phyloP scores from a whole-genome alignment of 108 stramenopile genomes.

The Cyclotella choctawhatcheeana region DNA sequence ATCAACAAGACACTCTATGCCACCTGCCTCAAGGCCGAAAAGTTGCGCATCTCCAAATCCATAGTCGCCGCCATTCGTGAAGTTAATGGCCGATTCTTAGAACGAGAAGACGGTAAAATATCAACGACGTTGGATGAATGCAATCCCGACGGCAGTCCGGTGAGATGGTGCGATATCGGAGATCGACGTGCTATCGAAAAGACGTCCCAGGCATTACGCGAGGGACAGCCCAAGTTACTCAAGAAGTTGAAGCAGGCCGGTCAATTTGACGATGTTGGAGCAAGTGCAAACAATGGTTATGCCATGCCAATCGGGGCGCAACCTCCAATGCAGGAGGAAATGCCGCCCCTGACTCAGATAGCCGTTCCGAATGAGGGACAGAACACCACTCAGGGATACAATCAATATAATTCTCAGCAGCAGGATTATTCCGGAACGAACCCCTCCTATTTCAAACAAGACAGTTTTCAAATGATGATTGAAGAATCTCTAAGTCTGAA shows the following conservation, averaged over 20 bases:
- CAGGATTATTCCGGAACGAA: not conserved
- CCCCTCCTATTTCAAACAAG: slow-evolving; percentile 12
- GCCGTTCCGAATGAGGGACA: not conserved
- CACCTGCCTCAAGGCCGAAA: slow-evolving; percentile 56
- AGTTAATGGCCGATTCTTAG: slow-evolving; percentile 50
- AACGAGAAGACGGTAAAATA: slow-evolving; percentile 51
- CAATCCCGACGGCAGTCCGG: slow-evolving; percentile 36
- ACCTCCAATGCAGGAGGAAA: slow-evolving; percentile 3
- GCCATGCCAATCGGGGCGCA: no score
- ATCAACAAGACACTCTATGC: slow-evolving; percentile 52
- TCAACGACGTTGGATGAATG: slow-evolving; percentile 32
- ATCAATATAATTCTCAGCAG: not conserved
- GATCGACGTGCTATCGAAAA: slow-evolving; percentile 58
- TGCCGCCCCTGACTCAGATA: slow-evolving; percentile 5
- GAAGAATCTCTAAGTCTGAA: not conserved
- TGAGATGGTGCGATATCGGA: slow-evolving; percentile 56
- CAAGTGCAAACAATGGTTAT: not conserved
- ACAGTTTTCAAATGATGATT: slow-evolving; percentile 11
- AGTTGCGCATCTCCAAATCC: slow-evolving; percentile 49
- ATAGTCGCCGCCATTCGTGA: slow-evolving; percentile 56
- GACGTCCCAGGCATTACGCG: slow-evolving; percentile 56
- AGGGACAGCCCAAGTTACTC: slow-evolving; percentile 55
- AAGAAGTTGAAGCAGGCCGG: slow-evolving; percentile 31
- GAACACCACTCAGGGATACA: not conserved
- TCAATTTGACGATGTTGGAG: not conserved